phyloP scores from a whole-genome alignment of 805 yeast genomes.

The Kodamaea nitidulidarum region DNA sequence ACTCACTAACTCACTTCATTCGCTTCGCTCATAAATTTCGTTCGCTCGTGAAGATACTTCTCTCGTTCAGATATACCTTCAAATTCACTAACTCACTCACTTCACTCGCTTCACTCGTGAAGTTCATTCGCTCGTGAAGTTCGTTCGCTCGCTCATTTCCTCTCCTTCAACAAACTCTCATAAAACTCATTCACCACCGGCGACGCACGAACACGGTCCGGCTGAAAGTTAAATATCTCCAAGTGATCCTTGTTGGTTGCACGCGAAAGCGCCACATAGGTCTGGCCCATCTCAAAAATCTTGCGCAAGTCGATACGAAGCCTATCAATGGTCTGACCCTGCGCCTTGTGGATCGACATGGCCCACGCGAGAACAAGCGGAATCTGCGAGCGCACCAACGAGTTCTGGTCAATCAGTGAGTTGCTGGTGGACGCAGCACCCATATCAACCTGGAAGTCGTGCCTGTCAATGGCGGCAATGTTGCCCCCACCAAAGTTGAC shows the following conservation, averaged over 20 bases:
- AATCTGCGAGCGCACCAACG: conserved; percentile 49
- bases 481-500: conserved; percentile 43
- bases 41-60: no score
- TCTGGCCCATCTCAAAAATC: conserved; percentile 78
- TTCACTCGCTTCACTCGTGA: no score
- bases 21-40: no score
- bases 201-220: conserved; percentile 44
- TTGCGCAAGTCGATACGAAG: conserved; percentile 64
- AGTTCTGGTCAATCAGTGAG: conserved; percentile 13
- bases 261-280: conserved; percentile 77
- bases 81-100: no score
- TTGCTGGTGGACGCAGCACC: conserved; percentile 9
- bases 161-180: not conserved
- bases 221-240: conserved; percentile 63
- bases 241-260: conserved; percentile 64
- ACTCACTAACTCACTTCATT: no score
- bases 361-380: conserved; percentile 82
- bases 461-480: conserved; percentile 31
- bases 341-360: conserved; percentile 77
- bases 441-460: conserved; percentile 35
- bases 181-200: conserved; percentile 34
- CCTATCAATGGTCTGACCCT: conserved; percentile 75
- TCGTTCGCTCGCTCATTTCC: not conserved
- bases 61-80: no score
- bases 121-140: no score